Evolutionary conservation across 441 rosid species (phyloP).

Genomic region (Croton setiger): DNA sequence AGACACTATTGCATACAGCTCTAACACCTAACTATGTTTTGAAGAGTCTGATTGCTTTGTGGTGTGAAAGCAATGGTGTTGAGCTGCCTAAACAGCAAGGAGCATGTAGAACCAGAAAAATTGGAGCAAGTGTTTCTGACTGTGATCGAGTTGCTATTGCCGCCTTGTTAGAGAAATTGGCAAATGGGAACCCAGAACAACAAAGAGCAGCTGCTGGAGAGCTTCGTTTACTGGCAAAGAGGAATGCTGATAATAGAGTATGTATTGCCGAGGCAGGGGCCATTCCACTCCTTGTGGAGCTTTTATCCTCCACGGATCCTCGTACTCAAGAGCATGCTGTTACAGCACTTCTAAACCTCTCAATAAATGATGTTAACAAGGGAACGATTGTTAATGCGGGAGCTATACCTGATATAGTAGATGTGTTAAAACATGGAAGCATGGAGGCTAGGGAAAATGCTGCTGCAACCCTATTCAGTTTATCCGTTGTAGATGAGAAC

Average conservation of each 20-base stretch:
- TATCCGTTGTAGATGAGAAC: constrained; percentile 89
- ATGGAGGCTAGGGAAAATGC: constrained; percentile 99
- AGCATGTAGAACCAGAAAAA: constrained; percentile 45
- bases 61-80: constrained; percentile 96
- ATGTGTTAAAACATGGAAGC: constrained; percentile 81
- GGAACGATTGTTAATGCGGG: constrained; percentile 90
- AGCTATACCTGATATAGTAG: constrained; percentile 89
- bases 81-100: constrained; percentile 84
- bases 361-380: constrained; percentile 88
- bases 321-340: constrained; percentile 97
- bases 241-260: constrained; percentile 91
- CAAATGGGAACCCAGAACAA: constrained; percentile 57
- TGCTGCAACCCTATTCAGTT: constrained; percentile 95
- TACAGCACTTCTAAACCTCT: constrained; percentile 95
- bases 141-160: constrained; percentile 72
- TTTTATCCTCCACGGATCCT: constrained; percentile 67
- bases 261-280: constrained; percentile 96
- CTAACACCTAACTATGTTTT: constrained; percentile 87
- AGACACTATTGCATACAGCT: constrained; percentile 74
- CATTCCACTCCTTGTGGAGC: constrained; percentile 85
- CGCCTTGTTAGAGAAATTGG: constrained; percentile 59
- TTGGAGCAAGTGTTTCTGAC: constrained; percentile 66
- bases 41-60: constrained; percentile 81
- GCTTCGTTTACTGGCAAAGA: constrained; percentile 84
- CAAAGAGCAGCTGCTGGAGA: constrained; percentile 98